phyloP scores from a whole-genome alignment of 768 basidiomycete genomes.

The Cystobasidium onofrii region DNA sequence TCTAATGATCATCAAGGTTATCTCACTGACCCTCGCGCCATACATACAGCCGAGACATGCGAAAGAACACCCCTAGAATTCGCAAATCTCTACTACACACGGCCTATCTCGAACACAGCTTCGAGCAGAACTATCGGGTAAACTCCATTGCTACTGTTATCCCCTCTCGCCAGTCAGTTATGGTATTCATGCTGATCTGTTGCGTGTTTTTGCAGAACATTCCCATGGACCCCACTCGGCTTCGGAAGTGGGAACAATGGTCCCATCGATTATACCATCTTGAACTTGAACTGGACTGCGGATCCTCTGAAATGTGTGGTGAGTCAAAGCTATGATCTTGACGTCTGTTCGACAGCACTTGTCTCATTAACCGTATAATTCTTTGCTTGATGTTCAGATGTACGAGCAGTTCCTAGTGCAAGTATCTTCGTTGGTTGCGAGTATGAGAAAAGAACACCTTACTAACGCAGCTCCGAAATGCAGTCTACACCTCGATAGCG shows the following conservation, averaged over 20 bases:
- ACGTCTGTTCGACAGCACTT: not conserved
- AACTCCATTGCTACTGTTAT: not conserved
- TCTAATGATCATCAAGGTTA: too few relatives aligned
- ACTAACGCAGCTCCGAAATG: too few relatives aligned
- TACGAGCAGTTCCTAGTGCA: slow-evolving; percentile 30
- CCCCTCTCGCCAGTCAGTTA: too few relatives aligned
- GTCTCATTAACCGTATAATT: too few relatives aligned
- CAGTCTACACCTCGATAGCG: slow-evolving; percentile 9
- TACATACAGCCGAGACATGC: slow-evolving; percentile 9
- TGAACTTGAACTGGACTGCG: slow-evolving; percentile 28
- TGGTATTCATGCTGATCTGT: too few relatives aligned
- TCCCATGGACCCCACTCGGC: slow-evolving; percentile 30
- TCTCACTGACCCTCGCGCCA: too few relatives aligned
- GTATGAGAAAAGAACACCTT: too few relatives aligned
- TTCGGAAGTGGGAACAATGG: slow-evolving; percentile 19
- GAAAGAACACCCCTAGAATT: slow-evolving; percentile 24
- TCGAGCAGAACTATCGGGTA: slow-evolving; percentile 15
- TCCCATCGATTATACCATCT: slow-evolving; percentile 30
- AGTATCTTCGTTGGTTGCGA: not conserved
- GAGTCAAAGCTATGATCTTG: not conserved
- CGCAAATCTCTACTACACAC: slow-evolving; percentile 24
- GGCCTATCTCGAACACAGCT: not conserved
- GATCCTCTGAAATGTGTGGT: slow-evolving; percentile 22
- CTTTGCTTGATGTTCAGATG: slow-evolving; percentile 8
- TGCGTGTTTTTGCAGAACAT: too few relatives aligned